These are phyloP conservation scores for Chlamydomonas eustigma DNA, from an alignment of 139 green algal genomes.

Conservation along the genomic window DNA sequence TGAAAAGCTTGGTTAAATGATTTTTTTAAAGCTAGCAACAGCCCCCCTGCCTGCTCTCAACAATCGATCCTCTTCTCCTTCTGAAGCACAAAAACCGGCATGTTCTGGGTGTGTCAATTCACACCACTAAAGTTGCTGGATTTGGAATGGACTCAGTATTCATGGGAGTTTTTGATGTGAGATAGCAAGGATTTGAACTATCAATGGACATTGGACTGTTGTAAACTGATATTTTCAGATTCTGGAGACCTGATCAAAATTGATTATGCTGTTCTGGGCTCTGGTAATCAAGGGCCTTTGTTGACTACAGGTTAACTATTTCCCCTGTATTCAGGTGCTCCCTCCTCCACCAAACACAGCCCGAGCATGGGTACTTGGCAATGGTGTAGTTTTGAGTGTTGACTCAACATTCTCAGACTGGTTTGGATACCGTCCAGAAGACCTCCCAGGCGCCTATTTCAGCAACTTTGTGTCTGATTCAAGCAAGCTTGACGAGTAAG, in stretches of 20 bases:
- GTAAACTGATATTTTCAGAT: too few relatives aligned
- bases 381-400: background rate
- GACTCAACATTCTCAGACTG: constrained; percentile 12
- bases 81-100: constrained; percentile 6
- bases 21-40: too few relatives aligned
- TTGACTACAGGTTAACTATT: too few relatives aligned
- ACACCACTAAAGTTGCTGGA: constrained; percentile 3
- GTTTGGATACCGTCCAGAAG: constrained; percentile 8
- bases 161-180: constrained; percentile 12
- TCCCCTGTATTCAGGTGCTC: background rate
- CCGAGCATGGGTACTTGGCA: constrained; percentile 1
- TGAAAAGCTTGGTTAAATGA: too few relatives aligned
- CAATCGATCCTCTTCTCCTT: too few relatives aligned
- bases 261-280: too few relatives aligned
- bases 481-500: background rate
- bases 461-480: background rate
- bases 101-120: constrained; percentile 7
- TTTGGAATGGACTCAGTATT: constrained; percentile 11
- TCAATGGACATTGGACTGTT: too few relatives aligned
- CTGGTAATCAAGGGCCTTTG: too few relatives aligned
- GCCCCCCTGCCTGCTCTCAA: too few relatives aligned
- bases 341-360: constrained; percentile 6
- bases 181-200: too few relatives aligned
- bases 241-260: too few relatives aligned
- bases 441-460: background rate